Evolutionary conservation across 169 alveolate species (phyloP).

Genomic region (Plasmodium vinckei): DNA sequence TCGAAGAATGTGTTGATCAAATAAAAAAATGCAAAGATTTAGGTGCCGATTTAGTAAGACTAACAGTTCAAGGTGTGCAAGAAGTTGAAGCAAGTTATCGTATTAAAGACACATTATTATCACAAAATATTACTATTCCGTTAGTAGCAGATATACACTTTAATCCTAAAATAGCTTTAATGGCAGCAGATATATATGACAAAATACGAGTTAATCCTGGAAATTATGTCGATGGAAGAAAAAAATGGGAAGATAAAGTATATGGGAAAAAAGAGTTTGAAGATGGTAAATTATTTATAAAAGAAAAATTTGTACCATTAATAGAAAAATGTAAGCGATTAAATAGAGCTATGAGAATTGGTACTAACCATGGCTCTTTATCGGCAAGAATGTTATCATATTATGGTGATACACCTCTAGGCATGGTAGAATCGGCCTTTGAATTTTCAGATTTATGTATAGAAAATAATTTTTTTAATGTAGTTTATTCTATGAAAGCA

Average conservation of each 20-base stretch:
- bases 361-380: conserved; percentile 89
- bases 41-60: conserved; percentile 86
- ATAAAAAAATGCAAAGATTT: conserved; percentile 82
- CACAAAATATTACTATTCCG: conserved; percentile 82
- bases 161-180: conserved; percentile 87
- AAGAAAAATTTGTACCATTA: conserved; percentile 83
- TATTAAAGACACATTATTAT: conserved; percentile 80
- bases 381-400: conserved; percentile 86
- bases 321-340: conserved; percentile 84
- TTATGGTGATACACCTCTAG: conserved; percentile 90
- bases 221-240: conserved; percentile 88
- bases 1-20: conserved; percentile 86
- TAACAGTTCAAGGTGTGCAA: conserved; percentile 88
- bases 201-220: conserved; percentile 90
- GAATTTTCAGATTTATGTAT: conserved; percentile 88
- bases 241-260: conserved; percentile 84
- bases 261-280: conserved; percentile 82
- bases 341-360: conserved; percentile 86
- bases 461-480: conserved; percentile 82
- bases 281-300: conserved; percentile 79
- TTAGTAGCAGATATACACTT: conserved; percentile 90
- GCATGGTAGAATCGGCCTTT: conserved; percentile 90
- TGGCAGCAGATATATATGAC: conserved; percentile 88
- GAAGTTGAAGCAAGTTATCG: conserved; percentile 84
- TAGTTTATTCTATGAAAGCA: conserved; percentile 88